Percentiles rank a stretch among this genome's conserved stretches.
phyloP scores from a whole-genome alignment of 2,329 filamentous ascomycete genomes.

The Curvularia verruculosa region DNA sequence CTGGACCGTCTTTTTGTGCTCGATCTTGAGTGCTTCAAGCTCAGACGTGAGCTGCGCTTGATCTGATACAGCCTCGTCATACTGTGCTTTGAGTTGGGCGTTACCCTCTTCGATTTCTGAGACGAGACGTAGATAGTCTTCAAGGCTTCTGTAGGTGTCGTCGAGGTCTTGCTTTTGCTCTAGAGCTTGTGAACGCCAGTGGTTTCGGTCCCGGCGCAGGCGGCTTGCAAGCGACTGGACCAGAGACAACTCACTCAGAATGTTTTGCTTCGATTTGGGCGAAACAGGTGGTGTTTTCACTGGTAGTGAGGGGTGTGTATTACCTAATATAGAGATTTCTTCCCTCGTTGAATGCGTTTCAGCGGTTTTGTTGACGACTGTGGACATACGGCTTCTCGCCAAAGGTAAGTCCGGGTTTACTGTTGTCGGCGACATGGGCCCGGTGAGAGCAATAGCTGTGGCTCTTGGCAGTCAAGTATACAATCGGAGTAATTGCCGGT shows the following conservation, averaged over 20 bases:
- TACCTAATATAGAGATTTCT: neutral
- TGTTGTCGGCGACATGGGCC: neutral
- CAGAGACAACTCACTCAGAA: slow-evolving; percentile 9
- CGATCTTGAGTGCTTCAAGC: slow-evolving; percentile 1
- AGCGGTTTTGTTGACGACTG: neutral
- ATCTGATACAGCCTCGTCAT: slow-evolving; percentile 3
- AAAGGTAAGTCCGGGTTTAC: slow-evolving; percentile 5
- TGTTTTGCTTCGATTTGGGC: neutral
- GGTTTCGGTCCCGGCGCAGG: slow-evolving; percentile 14
- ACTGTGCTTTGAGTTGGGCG: slow-evolving; percentile 1
- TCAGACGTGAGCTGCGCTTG: slow-evolving; percentile 2
- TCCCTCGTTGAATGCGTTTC: neutral
- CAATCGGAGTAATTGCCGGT: neutral
- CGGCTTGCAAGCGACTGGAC: slow-evolving; percentile 7
- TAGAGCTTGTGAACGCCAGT: slow-evolving; percentile 9
- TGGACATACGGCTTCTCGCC: slow-evolving; percentile 9
- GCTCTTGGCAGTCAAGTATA: no score
- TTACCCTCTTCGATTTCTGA: slow-evolving; percentile 1
- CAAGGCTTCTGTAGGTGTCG: neutral
- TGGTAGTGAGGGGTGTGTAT: neutral
- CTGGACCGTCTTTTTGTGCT: slow-evolving; percentile 13
- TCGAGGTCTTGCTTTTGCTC: slow-evolving; percentile 9
- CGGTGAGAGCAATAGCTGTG: neutral
- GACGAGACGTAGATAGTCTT: neutral
- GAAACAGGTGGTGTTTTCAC: neutral